These are phyloP conservation scores for Garcia nutans DNA, from an alignment of 345 rosid genomes.

Conservation along the genomic window DNA sequence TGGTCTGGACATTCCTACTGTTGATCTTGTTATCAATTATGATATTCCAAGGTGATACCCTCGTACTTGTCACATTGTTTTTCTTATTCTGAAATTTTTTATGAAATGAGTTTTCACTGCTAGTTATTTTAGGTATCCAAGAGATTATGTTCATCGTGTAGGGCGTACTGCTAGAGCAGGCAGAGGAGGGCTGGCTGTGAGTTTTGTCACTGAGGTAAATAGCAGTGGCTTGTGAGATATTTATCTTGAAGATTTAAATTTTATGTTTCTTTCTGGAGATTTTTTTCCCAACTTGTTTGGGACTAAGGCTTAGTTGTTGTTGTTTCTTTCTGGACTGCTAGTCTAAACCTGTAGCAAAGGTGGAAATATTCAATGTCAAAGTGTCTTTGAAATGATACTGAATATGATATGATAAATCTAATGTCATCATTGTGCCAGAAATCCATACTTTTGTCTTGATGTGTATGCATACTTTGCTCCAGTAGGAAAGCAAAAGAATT, in stretches of 20 bases:
- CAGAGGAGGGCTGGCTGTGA: constrained; percentile 83
- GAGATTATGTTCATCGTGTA: constrained; percentile 96
- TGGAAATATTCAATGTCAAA: background rate
- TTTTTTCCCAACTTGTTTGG: too few species aligned
- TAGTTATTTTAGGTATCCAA: constrained; percentile 53
- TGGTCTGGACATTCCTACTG: constrained; percentile 96
- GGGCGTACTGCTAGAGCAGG: constrained; percentile 99
- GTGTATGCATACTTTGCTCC: background rate
- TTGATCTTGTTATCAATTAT: constrained; percentile 90
- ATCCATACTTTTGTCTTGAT: too few species aligned
- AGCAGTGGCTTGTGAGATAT: background rate
- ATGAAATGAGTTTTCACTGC: constrained; percentile 11
- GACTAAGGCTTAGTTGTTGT: too few species aligned
- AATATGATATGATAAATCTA: too few species aligned
- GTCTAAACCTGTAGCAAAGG: background rate
- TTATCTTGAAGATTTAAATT: background rate
- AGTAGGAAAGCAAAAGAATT: background rate
- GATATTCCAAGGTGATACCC: constrained; percentile 75
- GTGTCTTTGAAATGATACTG: background rate
- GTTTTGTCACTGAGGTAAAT: constrained; percentile 74
- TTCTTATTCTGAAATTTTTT: constrained; percentile 1
- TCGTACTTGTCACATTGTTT: background rate
- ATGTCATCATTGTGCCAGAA: background rate
- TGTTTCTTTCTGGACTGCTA: background rate
- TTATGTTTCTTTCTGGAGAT: background rate